A percentile compares a stretch with the other conserved stretches of the same genome.
Conservation (phyloP, 2,329 filamentous ascomycete species). For the Knoxdaviesia proteae region DNA sequence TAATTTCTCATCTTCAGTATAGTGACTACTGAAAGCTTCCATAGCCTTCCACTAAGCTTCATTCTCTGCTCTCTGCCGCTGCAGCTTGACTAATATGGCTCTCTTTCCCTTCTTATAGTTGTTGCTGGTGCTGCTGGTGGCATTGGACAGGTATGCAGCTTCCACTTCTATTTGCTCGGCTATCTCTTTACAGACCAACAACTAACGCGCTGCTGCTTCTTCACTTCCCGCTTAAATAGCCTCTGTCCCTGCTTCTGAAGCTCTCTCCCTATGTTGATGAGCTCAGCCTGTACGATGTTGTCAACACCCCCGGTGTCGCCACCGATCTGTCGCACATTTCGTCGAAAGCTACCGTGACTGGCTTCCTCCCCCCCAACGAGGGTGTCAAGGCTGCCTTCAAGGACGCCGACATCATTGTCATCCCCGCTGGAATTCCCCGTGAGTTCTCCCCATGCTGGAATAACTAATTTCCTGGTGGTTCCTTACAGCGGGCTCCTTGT, state of each 20-base stretch:
- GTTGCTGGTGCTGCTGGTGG: conserved; percentile 95
- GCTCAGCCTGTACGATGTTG: conserved; percentile 96
- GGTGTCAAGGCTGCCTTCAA: conserved; percentile 78
- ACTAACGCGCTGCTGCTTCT: neutral
- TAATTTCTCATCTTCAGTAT: neutral
- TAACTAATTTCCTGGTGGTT: neutral
- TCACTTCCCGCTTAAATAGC: conserved; percentile 28
- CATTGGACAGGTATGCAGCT: conserved; percentile 69
- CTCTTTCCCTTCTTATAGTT: conserved; percentile 19
- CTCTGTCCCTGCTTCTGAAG: conserved; percentile 91
- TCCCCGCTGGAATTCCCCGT: conserved; percentile 96
- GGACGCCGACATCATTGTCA: conserved; percentile 87
- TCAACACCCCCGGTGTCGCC: conserved; percentile 92
- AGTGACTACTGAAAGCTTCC: neutral
- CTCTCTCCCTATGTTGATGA: conserved; percentile 71
- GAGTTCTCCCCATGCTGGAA: conserved; percentile 16
- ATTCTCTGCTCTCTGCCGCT: neutral
- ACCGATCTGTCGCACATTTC: conserved; percentile 97
- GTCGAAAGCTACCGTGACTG: conserved; percentile 65
- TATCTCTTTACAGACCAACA: too few species aligned
- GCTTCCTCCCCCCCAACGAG: conserved; percentile 70
- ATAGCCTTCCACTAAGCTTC: neutral
- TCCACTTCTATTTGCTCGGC: neutral
- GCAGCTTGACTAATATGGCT: conserved; percentile 3
- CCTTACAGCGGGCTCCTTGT: conserved; percentile 1